Percentiles rank a stretch among this genome's conserved stretches.
phyloP scores from a whole-genome alignment of 768 basidiomycete species.

The Boletellus emodensis region DNA sequence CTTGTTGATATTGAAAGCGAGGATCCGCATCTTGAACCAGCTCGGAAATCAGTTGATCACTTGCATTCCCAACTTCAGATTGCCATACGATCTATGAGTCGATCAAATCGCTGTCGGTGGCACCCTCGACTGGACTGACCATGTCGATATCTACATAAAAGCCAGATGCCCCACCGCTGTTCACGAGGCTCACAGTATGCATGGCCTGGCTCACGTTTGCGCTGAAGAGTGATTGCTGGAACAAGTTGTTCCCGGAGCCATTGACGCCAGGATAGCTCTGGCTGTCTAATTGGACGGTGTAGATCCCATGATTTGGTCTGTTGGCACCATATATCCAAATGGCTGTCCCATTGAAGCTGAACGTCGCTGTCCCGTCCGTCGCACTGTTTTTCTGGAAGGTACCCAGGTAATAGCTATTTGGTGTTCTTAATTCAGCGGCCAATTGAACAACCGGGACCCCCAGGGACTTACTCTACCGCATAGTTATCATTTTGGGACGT shows the following conservation, averaged over 20 bases:
- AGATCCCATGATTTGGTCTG: conserved; percentile 44
- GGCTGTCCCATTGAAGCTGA: conserved; percentile 47
- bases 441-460: neutral
- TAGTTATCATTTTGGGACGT: conserved; percentile 12
- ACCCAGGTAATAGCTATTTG: conserved; percentile 34
- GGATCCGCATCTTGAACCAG: conserved; percentile 34
- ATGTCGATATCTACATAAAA: conserved; percentile 45
- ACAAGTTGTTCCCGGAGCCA: conserved; percentile 30
- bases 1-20: conserved; percentile 35
- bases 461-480: conserved; percentile 16
- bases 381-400: conserved; percentile 36
- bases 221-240: conserved; percentile 40
- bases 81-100: conserved; percentile 24
- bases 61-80: conserved; percentile 20
- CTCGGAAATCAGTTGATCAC: conserved; percentile 17
- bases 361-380: conserved; percentile 34
- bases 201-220: conserved; percentile 28
- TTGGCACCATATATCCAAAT: conserved; percentile 49
- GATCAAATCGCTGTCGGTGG: neutral
- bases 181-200: conserved; percentile 35
- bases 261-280: conserved; percentile 23
- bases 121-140: conserved; percentile 17
- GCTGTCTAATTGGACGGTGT: conserved; percentile 41
- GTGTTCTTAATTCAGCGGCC: neutral
- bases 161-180: conserved; percentile 31